phyloP scores from a whole-genome alignment of 345 rosid genomes.

The rapeseed (Brassica napus) region Da-Ae NC_063452.1:59128501-59129000 shows the following conservation, averaged over 20 bases:
- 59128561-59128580: neutral
- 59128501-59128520: neutral
- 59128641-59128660: conserved; percentile 6
- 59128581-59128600: conserved; percentile 23
- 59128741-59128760: conserved; percentile 12
- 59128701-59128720: conserved; percentile 34
- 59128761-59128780: conserved; percentile 16
- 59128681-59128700: conserved; percentile 8
- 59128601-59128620: conserved; percentile 37
- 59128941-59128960: neutral
- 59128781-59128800: conserved; percentile 25
- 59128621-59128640: neutral
- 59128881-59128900: conserved; percentile 2
- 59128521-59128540: neutral
- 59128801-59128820: conserved; percentile 24
- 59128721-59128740: conserved; percentile 11
- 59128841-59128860: conserved; percentile 11
- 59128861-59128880: conserved; percentile 11
- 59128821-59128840: conserved; percentile 24
- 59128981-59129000: conserved; percentile 7
- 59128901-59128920: neutral
- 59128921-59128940: neutral
- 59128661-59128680: conserved; percentile 30
- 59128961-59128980: neutral
- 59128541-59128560: neutral